Conservation (phyloP, 495 filamentous ascomycete genomes). For the Chaetomidium leptoderma region DNA sequence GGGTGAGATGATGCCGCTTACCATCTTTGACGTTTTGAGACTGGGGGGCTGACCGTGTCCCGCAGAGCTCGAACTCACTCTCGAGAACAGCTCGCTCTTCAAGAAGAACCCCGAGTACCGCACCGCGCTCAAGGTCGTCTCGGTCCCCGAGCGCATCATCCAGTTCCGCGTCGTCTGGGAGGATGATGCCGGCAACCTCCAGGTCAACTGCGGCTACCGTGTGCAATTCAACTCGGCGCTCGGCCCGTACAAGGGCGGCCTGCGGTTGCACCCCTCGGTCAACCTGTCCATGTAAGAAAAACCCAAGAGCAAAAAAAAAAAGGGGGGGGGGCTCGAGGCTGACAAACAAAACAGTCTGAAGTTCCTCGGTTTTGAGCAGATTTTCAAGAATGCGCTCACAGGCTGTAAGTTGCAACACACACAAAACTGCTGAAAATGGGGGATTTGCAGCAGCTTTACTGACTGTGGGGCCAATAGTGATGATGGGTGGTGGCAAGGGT, state of each 20-base stretch:
- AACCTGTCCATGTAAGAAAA: constrained; percentile 73
- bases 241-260: constrained; percentile 96
- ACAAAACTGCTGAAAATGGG: not conserved
- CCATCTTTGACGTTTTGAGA: not conserved
- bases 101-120: constrained; percentile 89
- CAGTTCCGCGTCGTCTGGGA: constrained; percentile 98
- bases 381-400: constrained; percentile 99
- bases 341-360: constrained; percentile 56
- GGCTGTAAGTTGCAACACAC: constrained; percentile 60
- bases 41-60: constrained; percentile 8
- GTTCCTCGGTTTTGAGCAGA: constrained; percentile 98
- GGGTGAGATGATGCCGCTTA: constrained; percentile 48
- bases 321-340: constrained; percentile 8
- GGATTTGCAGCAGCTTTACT: constrained; percentile 19
- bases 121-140: constrained; percentile 80
- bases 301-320: not conserved
- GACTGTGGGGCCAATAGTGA: constrained; percentile 53
- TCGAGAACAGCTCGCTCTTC: constrained; percentile 92
- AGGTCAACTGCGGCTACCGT: constrained; percentile 94
- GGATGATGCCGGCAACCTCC: constrained; percentile 79
- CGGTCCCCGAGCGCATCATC: constrained; percentile 92
- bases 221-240: constrained; percentile 99
- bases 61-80: constrained; percentile 85
- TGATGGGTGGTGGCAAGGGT: constrained; percentile 97
- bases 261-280: constrained; percentile 92